A percentile compares a stretch with the other conserved stretches of the same genome.
These are phyloP conservation scores for Tetrahymena thermophila DNA, from an alignment of 73 alveolate genomes.

Conservation along the genomic window DNA sequence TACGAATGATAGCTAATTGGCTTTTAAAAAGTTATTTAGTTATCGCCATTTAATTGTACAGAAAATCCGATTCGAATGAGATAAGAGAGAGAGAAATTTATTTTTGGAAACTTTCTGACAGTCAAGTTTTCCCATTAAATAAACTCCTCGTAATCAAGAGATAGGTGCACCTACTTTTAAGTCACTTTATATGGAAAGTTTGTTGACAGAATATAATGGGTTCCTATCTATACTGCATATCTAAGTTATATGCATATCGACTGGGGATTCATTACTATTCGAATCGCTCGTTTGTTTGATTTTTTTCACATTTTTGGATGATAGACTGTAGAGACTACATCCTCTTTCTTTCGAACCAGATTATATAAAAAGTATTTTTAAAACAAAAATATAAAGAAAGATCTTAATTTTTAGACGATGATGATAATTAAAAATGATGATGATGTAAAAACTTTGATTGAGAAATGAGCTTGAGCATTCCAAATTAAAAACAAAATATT, in stretches of 20 bases:
- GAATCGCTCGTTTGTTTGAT: background rate
- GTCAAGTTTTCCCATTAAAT: background rate
- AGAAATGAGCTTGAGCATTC: slow-evolving; percentile 1
- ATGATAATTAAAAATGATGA: background rate
- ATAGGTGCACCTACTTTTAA: slow-evolving; percentile 2
- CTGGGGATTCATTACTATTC: background rate
- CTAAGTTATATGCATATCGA: background rate
- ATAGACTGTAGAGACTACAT: background rate
- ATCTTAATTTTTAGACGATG: background rate
- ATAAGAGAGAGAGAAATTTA: background rate
- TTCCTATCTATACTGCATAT: background rate
- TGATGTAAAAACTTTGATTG: background rate
- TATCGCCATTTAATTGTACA: background rate
- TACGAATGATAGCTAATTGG: background rate
- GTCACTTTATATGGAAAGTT: background rate
- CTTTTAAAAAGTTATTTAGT: background rate
- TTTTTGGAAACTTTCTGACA: background rate
- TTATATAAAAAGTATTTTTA: background rate
- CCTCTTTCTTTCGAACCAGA: background rate
- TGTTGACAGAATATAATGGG: background rate
- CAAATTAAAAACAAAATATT: background rate
- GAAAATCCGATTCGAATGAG: background rate
- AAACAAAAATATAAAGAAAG: background rate
- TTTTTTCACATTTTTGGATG: background rate
- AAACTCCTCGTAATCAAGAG: background rate